A percentile compares a stretch with the other conserved stretches of the same genome.
Evolutionary conservation across 2,329 filamentous ascomycete genomes (phyloP).

Genomic region (Fusarium sp.): DNA sequence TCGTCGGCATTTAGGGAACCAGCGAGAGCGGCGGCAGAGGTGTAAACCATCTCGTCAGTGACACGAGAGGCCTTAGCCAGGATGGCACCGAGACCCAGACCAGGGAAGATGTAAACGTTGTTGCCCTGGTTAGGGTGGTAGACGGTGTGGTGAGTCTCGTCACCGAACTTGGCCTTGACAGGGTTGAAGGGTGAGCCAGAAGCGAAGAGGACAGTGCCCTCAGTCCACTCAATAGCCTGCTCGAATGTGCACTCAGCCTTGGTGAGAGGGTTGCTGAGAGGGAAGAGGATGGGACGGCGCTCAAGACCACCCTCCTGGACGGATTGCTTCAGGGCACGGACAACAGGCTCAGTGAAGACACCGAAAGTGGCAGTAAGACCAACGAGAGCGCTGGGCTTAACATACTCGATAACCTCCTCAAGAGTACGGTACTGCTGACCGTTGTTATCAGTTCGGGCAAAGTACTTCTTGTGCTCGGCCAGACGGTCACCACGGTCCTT

Average conservation of each 20-base stretch:
- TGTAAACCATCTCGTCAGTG: slow-evolving; percentile 97
- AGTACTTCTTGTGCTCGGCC: slow-evolving; percentile 87
- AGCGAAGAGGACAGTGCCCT: slow-evolving; percentile 91
- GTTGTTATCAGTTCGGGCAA: slow-evolving; percentile 72
- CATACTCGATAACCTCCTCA: slow-evolving; percentile 91
- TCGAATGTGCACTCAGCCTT: slow-evolving; percentile 99
- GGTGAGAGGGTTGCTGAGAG: slow-evolving; percentile 92
- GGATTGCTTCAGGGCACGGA: slow-evolving; percentile 75
- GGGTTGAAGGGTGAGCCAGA: slow-evolving; percentile 92
- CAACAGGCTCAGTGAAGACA: slow-evolving; percentile 88
- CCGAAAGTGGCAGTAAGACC: slow-evolving; percentile 95
- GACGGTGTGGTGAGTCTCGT: slow-evolving; percentile 67
- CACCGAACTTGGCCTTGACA: slow-evolving; percentile 71
- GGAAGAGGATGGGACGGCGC: slow-evolving; percentile 91
- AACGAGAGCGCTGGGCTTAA: slow-evolving; percentile 93
- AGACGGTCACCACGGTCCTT: slow-evolving; percentile 92
- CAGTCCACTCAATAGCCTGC: slow-evolving; percentile 89
- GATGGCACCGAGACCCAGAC: slow-evolving; percentile 92
- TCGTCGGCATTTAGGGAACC: slow-evolving; percentile 84
- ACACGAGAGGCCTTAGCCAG: slow-evolving; percentile 87
- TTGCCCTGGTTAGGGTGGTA: slow-evolving; percentile 88
- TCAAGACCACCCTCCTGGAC: slow-evolving; percentile 74
- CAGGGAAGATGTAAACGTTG: slow-evolving; percentile 94
- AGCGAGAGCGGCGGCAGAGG: slow-evolving; percentile 84
- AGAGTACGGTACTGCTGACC: slow-evolving; percentile 81